Conservation (phyloP, 1,139 yeast species). For the Yamadazyma siamensis region DNA sequence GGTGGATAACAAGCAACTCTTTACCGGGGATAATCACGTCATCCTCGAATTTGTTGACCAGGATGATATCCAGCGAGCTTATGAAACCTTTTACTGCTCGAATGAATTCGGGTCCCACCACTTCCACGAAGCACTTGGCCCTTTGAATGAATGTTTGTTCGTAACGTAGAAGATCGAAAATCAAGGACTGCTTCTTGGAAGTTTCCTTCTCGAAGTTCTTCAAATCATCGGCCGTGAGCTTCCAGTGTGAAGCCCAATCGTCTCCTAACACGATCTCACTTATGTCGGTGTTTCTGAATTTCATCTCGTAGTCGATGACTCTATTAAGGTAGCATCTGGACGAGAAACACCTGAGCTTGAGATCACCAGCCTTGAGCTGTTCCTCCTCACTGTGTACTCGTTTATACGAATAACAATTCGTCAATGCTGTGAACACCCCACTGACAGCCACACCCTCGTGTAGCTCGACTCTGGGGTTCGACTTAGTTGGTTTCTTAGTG, state of each 20-base stretch:
- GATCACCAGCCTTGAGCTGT: conserved; percentile 6
- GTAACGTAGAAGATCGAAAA: conserved; percentile 71
- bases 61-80: conserved; percentile 26
- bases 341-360: conserved; percentile 33
- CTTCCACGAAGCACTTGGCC: conserved; percentile 60
- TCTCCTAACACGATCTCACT: conserved; percentile 38
- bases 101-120: conserved; percentile 42
- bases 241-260: conserved; percentile 81
- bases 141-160: conserved; percentile 75
- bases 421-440: conserved; percentile 39
- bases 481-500: conserved; percentile 11
- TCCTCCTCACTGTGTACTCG: conserved; percentile 19
- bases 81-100: conserved; percentile 48
- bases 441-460: conserved; percentile 20
- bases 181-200: conserved; percentile 67
- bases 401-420: conserved; percentile 35
- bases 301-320: conserved; percentile 33
- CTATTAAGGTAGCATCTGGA: conserved; percentile 36
- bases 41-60: conserved; percentile 49
- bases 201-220: conserved; percentile 52
- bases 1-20: conserved; percentile 61
- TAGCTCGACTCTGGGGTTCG: conserved; percentile 22
- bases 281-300: conserved; percentile 33
- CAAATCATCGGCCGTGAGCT: conserved; percentile 55
- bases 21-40: conserved; percentile 61